Conservation (phyloP, 768 basidiomycete genomes). For the Neoboletus magnificus region DNA sequence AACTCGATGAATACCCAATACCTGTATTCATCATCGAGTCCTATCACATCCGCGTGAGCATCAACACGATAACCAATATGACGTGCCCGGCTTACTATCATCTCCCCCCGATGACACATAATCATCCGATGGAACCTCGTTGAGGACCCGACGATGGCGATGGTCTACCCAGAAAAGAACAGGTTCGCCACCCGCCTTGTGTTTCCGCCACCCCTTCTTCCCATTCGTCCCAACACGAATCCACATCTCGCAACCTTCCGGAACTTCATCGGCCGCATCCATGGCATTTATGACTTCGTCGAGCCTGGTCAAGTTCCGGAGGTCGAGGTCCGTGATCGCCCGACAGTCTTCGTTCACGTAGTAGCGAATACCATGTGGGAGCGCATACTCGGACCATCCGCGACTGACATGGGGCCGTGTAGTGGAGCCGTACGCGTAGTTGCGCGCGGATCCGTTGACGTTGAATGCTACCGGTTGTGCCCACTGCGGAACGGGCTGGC, state of each 20-base stretch:
- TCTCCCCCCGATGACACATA: conserved; percentile 30
- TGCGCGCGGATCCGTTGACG: conserved; percentile 31
- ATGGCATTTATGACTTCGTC: conserved; percentile 36
- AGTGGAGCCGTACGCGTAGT: conserved; percentile 26
- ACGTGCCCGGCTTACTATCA: conserved; percentile 35
- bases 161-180: conserved; percentile 67
- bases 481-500: conserved; percentile 29
- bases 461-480: conserved; percentile 24
- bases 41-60: conserved; percentile 34
- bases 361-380: conserved; percentile 73
- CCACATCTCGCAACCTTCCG: conserved; percentile 60
- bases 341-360: conserved; percentile 62
- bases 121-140: conserved; percentile 40
- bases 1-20: conserved; percentile 82
- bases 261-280: conserved; percentile 32
- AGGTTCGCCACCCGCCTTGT: conserved; percentile 33
- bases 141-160: conserved; percentile 47
- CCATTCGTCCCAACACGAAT: conserved; percentile 40
- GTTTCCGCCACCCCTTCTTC: conserved; percentile 29
- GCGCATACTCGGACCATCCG: conserved; percentile 73
- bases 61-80: neutral
- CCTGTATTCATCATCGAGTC: conserved; percentile 69
- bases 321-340: conserved; percentile 68
- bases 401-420: conserved; percentile 30
- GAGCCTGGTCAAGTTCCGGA: conserved; percentile 51